These are phyloP conservation scores for Funneliformis mosseae DNA, from an alignment of 192 early-diverging fungal genomes.

Conservation along the genomic window DNA sequence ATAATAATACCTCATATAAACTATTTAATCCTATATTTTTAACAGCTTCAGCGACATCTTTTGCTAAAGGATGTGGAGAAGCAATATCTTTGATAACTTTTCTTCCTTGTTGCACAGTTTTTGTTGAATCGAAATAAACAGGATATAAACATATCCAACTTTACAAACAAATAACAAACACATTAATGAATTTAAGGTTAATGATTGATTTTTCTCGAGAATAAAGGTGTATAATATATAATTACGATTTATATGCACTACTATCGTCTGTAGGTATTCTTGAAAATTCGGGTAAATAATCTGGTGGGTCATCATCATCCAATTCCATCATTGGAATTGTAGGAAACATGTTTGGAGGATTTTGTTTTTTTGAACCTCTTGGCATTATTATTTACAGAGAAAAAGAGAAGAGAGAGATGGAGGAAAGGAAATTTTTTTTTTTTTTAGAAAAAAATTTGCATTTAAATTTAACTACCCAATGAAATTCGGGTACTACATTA, in stretches of 20 bases:
- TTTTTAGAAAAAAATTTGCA: no score
- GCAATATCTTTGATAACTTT: conserved; percentile 50
- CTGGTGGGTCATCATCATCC: conserved; percentile 9
- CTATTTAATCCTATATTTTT: conserved; percentile 57
- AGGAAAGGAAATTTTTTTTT: no score
- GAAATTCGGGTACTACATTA: no score
- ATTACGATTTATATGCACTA: conserved; percentile 19
- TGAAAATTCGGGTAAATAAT: background rate
- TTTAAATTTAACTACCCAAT: no score
- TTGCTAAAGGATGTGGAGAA: conserved; percentile 55
- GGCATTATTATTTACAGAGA: background rate
- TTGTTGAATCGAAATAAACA: conserved; percentile 61
- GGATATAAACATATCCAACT: conserved; percentile 74
- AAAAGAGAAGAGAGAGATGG: background rate
- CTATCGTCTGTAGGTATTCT: conserved; percentile 1
- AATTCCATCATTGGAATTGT: background rate
- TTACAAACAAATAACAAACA: background rate
- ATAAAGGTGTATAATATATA: background rate
- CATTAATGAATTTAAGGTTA: background rate
- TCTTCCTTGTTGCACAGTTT: conserved; percentile 58
- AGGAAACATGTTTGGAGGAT: background rate
- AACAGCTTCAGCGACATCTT: conserved; percentile 59
- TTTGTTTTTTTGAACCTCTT: conserved; percentile 18
- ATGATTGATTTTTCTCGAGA: background rate
- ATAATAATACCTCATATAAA: conserved; percentile 56